Base-by-base conservation (phyloP, 129 eudicot genomes). In the Pittosporum tobira region DNA sequence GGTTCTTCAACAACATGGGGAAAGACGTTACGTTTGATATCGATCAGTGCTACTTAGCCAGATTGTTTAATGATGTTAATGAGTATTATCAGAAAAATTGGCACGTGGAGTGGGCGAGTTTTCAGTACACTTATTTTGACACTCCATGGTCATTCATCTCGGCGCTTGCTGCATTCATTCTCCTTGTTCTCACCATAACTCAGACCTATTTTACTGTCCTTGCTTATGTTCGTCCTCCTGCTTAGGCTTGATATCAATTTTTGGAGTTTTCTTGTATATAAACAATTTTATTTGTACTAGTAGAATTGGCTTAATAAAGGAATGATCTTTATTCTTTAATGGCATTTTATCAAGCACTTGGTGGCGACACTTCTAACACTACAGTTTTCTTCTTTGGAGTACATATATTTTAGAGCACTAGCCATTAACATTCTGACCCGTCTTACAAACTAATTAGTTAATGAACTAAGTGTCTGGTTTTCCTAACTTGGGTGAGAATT, bases 61-160 rank as follows among this genome's bases (percentile, higher is more conserved):
- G 48, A 13, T 50, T 89, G 58, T 89, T 89, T 24, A 74, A 69
- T 22, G 79, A 84, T 2, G 97, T 89, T 68, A 77, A 85, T 37
- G 31, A 64, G 5, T 69, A 89, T 60, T 77, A 85, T 43, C 49
- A 34, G 63, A 85, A 72, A 57, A 72, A 72, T 48, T 85, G 81
- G 93, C 88, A 85, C 44, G 83, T 89, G 3, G 74, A 82, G 3
- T 75, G 63, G 85, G 97, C 97, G 6, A 75, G 93, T 50, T 81
- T 89, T 26, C 71, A 52, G 78, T 89, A 74, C 61, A 89, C 85
- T 3, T 89, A 89, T 63, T 89, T 89, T 49, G 69, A 24, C 27
- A 76, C 94, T 1, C 95, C 97, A 1, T 85, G 95, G 97, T 89
- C 97, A 4, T 82, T 85, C 25, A 65, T 89, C 29, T 81, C 95